Evolutionary conservation across 345 rosid species (phyloP).

Genomic region (Nephelium lappaceum): DNA sequence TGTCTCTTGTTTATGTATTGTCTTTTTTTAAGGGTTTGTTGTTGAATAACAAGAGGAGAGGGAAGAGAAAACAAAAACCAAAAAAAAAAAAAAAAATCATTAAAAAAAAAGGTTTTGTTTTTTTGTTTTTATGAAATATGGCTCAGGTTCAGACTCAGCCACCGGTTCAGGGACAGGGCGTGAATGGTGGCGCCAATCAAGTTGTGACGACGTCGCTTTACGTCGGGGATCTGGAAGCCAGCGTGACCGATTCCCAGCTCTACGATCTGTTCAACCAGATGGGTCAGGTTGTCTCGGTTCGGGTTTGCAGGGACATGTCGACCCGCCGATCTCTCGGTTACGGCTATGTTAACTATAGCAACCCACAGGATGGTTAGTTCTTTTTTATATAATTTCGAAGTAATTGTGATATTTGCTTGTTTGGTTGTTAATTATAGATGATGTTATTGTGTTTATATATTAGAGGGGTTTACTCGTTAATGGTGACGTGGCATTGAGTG

Average conservation of each 20-base stretch:
- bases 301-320: conserved; percentile 75
- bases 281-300: conserved; percentile 83
- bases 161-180: conserved; percentile 47
- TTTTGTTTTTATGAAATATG: conserved; percentile 14
- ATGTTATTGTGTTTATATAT: neutral
- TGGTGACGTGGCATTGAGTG: neutral
- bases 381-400: neutral
- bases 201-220: conserved; percentile 79
- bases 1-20: conserved; percentile 14
- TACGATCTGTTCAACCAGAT: conserved; percentile 82
- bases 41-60: conserved; percentile 61
- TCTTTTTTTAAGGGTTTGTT: conserved; percentile 30
- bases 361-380: conserved; percentile 66
- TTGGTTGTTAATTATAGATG: neutral
- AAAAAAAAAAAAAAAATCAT: conserved; percentile 18
- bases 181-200: conserved; percentile 44
- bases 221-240: conserved; percentile 87
- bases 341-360: conserved; percentile 85
- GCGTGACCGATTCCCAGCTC: conserved; percentile 78
- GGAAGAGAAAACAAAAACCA: conserved; percentile 63
- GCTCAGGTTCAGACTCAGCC: conserved; percentile 61
- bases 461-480: neutral
- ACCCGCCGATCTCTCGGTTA: conserved; percentile 87
- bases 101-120: neutral
- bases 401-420: neutral